phyloP scores from a whole-genome alignment of 371 early-diverging fungal genomes.

The Catenaria anguillulae region DNA sequence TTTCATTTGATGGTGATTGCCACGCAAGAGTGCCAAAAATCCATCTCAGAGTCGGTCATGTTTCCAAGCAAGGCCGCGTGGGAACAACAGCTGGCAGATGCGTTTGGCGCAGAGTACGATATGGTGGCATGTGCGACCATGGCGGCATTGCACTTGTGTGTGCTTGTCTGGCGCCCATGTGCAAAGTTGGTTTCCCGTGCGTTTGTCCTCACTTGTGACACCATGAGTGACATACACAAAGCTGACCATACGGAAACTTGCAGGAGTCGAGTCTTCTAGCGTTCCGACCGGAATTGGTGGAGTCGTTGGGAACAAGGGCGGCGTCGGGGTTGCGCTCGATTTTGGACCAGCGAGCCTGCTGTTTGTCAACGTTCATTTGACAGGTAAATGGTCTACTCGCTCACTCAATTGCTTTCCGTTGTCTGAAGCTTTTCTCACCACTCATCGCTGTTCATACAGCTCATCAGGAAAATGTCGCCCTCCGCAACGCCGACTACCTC shows the following conservation, averaged over 20 bases:
- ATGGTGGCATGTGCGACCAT: slow-evolving; percentile 42
- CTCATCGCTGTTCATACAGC: not conserved
- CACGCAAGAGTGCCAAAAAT: slow-evolving; percentile 57
- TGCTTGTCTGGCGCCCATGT: slow-evolving; percentile 45
- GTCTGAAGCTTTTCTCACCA: not conserved
- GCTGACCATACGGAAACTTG: slow-evolving; percentile 6
- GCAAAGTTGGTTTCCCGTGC: slow-evolving; percentile 30
- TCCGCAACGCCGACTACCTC: slow-evolving; percentile 5
- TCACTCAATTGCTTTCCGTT: not conserved
- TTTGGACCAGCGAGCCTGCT: slow-evolving; percentile 39
- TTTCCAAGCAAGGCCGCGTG: slow-evolving; percentile 45
- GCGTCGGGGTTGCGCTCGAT: slow-evolving; percentile 28
- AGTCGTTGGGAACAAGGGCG: slow-evolving; percentile 31
- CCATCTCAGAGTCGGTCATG: slow-evolving; percentile 40
- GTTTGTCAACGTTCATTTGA: slow-evolving; percentile 59
- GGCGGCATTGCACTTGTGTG: slow-evolving; percentile 50
- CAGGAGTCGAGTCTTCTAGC: not conserved
- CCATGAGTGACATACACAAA: slow-evolving; percentile 25
- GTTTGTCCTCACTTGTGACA: slow-evolving; percentile 27
- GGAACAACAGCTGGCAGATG: slow-evolving; percentile 33
- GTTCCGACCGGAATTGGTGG: slow-evolving; percentile 26
- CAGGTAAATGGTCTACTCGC: slow-evolving; percentile 48
- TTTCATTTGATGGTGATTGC: slow-evolving; percentile 52
- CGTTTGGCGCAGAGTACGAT: slow-evolving; percentile 33
- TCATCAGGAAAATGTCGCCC: slow-evolving; percentile 6